Evolutionary conservation across 257 asterid genomes (phyloP).

Genomic region (Primulina tabacum): DNA sequence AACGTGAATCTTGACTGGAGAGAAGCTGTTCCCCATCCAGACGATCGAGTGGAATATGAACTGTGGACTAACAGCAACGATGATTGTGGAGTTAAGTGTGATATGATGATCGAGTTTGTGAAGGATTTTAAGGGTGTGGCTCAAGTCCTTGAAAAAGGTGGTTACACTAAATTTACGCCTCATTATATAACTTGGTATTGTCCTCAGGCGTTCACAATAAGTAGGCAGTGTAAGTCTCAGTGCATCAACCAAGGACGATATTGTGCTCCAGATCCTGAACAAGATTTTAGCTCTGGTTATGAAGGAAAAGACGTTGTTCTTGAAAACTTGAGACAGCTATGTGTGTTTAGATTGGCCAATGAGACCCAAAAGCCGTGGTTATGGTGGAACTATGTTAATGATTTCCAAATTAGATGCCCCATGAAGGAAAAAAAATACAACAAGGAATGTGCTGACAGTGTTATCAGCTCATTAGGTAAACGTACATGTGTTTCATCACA

Average conservation of each 20-base stretch:
- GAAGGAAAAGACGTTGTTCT: slow-evolving; percentile 56
- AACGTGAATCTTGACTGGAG: slow-evolving; percentile 54
- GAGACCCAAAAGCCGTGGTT: slow-evolving; percentile 45
- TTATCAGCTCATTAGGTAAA: slow-evolving; percentile 45
- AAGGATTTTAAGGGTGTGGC: slow-evolving; percentile 55
- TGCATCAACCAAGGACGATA: slow-evolving; percentile 50
- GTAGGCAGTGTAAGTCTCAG: slow-evolving; percentile 53
- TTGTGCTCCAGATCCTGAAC: slow-evolving; percentile 56
- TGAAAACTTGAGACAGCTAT: slow-evolving; percentile 47
- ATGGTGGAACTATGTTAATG: slow-evolving; percentile 55
- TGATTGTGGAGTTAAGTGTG: slow-evolving; percentile 46
- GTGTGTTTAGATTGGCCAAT: slow-evolving; percentile 47
- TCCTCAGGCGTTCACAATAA: slow-evolving; percentile 44
- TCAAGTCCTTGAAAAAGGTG: slow-evolving; percentile 48
- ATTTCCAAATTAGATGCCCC: slow-evolving; percentile 54
- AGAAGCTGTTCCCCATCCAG: slow-evolving; percentile 59
- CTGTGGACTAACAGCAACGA: slow-evolving; percentile 51
- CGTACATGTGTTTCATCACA: background rate
- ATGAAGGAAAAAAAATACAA: slow-evolving; percentile 53
- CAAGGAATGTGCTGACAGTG: slow-evolving; percentile 43
- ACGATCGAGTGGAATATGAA: slow-evolving; percentile 53
- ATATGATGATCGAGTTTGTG: slow-evolving; percentile 46
- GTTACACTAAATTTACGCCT: slow-evolving; percentile 50
- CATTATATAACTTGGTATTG: slow-evolving; percentile 57
- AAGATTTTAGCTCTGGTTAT: slow-evolving; percentile 48